These are phyloP conservation scores for Aurifilum marmelostoma DNA, from an alignment of 2,329 filamentous ascomycete species.

Conservation along the genomic window DNA sequence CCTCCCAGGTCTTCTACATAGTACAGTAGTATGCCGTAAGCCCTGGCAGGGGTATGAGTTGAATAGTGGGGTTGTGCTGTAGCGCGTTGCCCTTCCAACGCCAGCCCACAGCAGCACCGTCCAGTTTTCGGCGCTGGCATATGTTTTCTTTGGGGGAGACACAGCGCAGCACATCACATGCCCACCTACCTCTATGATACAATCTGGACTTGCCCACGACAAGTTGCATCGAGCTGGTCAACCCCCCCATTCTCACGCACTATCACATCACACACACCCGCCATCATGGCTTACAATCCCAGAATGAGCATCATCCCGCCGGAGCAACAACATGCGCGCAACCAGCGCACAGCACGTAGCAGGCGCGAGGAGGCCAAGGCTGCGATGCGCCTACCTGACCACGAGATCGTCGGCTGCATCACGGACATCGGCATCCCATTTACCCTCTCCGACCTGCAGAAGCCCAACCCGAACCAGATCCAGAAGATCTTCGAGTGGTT, in stretches of 20 bases:
- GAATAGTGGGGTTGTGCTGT: neutral
- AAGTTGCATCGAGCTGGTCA: neutral
- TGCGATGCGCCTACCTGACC: constrained; percentile 63
- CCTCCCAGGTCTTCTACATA: too few species aligned
- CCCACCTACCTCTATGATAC: neutral
- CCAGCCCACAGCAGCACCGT: neutral
- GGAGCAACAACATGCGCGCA: constrained; percentile 53
- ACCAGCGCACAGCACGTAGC: constrained; percentile 46
- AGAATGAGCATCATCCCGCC: constrained; percentile 64
- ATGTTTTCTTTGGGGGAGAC: constrained; percentile 1
- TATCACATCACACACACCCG: neutral
- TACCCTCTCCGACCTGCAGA: constrained; percentile 82
- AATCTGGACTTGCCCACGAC: neutral
- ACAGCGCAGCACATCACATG: neutral
- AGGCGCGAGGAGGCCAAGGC: constrained; percentile 64
- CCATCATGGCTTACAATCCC: constrained; percentile 60
- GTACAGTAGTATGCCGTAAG: neutral
- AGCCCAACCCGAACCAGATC: constrained; percentile 91
- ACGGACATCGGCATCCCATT: constrained; percentile 95
- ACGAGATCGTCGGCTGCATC: constrained; percentile 95
- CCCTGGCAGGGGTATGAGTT: neutral
- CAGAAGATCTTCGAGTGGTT: constrained; percentile 99
- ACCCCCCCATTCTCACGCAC: too few species aligned
- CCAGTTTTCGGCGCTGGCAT: neutral
- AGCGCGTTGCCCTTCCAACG: constrained; percentile 16